phyloP scores from a whole-genome alignment of 2,329 filamentous ascomycete genomes.

The Mycosphaerelloides madeirae region DNA sequence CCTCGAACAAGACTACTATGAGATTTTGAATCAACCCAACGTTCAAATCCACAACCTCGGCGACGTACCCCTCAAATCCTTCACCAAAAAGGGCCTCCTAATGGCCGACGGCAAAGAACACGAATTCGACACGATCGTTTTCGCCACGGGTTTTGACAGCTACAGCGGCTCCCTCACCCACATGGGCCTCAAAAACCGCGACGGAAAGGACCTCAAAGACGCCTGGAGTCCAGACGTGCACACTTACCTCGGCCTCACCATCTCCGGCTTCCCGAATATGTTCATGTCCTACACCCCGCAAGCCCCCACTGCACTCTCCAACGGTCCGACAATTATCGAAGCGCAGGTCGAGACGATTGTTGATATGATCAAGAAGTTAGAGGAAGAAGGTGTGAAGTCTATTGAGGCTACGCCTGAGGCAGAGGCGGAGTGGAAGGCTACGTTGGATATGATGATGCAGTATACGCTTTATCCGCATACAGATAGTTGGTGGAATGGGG shows the following conservation, averaged over 20 bases:
- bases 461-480: constrained; percentile 25
- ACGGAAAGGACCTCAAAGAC: constrained; percentile 28
- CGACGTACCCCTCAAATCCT: constrained; percentile 36
- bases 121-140: constrained; percentile 42
- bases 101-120: constrained; percentile 36
- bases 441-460: constrained; percentile 20
- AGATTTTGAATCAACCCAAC: constrained; percentile 40
- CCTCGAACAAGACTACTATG: constrained; percentile 47
- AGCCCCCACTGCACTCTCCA: constrained; percentile 43
- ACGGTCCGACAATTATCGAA: constrained; percentile 42
- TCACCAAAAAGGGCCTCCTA: constrained; percentile 41
- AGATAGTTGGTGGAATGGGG: constrained; percentile 34
- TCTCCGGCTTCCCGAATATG: constrained; percentile 33
- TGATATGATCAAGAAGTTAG: constrained; percentile 38
- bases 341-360: constrained; percentile 43
- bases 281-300: constrained; percentile 44
- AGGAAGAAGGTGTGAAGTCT: constrained; percentile 35
- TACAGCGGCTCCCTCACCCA: constrained; percentile 32
- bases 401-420: constrained; percentile 40
- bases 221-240: constrained; percentile 39
- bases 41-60: constrained; percentile 41
- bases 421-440: constrained; percentile 37
- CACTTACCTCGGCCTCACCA: constrained; percentile 37
- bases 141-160: constrained; percentile 46
- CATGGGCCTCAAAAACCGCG: constrained; percentile 32